Evolutionary conservation across 371 early-diverging fungal species (phyloP), one percentile per base, ranked within the genome.

Genomic region (Blastocladiella emersonii): DNA sequence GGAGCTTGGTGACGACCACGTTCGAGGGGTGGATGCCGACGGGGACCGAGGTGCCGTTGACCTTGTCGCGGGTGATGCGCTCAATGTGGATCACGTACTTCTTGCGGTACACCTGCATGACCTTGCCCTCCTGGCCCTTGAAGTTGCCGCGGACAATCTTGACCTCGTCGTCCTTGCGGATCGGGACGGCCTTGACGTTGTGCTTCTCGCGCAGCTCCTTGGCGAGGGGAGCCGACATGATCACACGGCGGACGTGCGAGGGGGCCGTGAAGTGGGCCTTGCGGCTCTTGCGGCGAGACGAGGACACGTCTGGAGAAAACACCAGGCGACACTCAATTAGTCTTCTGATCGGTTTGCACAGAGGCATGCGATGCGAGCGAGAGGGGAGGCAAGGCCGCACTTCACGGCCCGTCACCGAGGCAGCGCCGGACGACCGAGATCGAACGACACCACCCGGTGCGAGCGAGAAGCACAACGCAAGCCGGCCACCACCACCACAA

Each of bases 241-340:
- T 90, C 84, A 86, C 87, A 74, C 93, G 88, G 72, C 98, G 91
- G 71, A 86, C 79, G 81, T 80, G 79, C 69, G 95, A 95, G 69
- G 98, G 90, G 70, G 98, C 98, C 66, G 90, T 72, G 87, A 98
- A 96, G 87, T 98, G 98, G 73, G 98, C 97, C 88, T 92, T 92
- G 78, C 97, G 86, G 80, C 85, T 81, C 89, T 94, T 94, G 79
- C 95, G 83, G 81, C 90, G 82, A 72, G 91, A 91, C 71, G 93
- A 93, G 74, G 90, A 87, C 70, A 93, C 94, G 81, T 88, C 92
- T 80, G 74, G 35, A 68, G 49, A 59, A 41, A n/a, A 61, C 25
- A 62, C 39, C 5, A 21, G 45, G 21, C 45, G 45, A 44, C 45
- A 44, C 45, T 44, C 45, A 44, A 21, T 44, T 37, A 37, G 39